These are phyloP conservation scores for Vitis hybrid DNA, from an alignment of 177 flowering plant species.

Conservation along the genomic window DNA sequence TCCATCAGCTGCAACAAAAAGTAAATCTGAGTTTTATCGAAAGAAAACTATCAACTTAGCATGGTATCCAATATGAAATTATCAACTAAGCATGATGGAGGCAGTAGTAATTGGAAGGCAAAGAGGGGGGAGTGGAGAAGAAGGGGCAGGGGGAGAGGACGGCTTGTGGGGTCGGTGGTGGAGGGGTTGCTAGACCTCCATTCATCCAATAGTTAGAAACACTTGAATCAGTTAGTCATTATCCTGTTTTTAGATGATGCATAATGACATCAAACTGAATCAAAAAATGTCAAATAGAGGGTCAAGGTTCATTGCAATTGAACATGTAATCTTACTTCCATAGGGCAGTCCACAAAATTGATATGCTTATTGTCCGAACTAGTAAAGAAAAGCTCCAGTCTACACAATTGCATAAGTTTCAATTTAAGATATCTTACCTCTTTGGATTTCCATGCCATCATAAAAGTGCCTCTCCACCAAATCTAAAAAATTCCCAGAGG, in stretches of 20 bases:
- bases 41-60: background rate
- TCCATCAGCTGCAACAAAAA: conserved; percentile 83
- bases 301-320: background rate
- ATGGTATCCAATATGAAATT: background rate
- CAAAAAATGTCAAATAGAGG: background rate
- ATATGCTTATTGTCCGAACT: background rate
- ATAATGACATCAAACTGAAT: too few species aligned
- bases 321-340: background rate
- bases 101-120: too few species aligned
- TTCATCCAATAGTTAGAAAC: too few species aligned
- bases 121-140: too few species aligned
- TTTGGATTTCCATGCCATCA: conserved; percentile 98
- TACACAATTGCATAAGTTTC: background rate
- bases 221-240: too few species aligned
- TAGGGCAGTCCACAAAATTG: background rate
- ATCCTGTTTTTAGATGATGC: too few species aligned
- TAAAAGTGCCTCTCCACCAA: conserved; percentile 94
- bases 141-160: too few species aligned
- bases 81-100: background rate
- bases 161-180: too few species aligned
- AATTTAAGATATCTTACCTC: conserved; percentile 51
- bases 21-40: conserved; percentile 5
- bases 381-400: background rate
- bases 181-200: too few species aligned
- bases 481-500: conserved; percentile 94